Base-by-base conservation (phyloP, 768 basidiomycete species). In the Lepiota brunneoincarnata region DNA sequence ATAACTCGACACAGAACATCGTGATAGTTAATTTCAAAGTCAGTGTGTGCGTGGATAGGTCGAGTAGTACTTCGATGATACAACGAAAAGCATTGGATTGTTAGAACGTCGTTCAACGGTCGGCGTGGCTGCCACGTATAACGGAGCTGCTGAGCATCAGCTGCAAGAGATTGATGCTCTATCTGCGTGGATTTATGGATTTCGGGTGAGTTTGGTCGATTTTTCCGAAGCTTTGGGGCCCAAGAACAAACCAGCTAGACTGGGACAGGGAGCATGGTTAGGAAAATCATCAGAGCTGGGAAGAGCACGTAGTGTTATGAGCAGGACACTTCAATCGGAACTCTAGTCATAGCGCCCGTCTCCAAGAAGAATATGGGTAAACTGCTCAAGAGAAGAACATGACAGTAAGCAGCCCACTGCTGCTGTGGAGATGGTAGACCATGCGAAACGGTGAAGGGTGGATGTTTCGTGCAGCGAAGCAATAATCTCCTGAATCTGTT, bases 11-110 rank as follows among this genome's bases (percentile, higher is more conserved):
- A n/a, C n/a, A n/a, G n/a, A n/a, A n/a, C n/a, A n/a, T n/a, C n/a
- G 42, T 65, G 51, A 76, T 77, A 31, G 34, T 40, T 9, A 9
- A 20, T 40, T 40, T 17, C 17, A 1, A 40, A 17, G 4, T 10
- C 12, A 17, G n/a, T 17, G 41, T 38, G n/a, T 17, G n/a, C 2
- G 23, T 10, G 48, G 26, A 14, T 21, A 82, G 80, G 72, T 82
- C 23, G 80, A 68, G 10, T 82, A 82, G 82, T 77, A 78, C 61
- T 65, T 81, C 15, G 79, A 78, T 9, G 81, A 83, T 58, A 81
- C 79, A 6, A 82, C 80, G 0, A 69, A 80, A 50, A 79, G 76
- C 51, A 64, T 83, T 1, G 64, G 64, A 0, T 71, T 69, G 45
- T 66, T 83, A 15, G 69, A 69, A 0, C 64, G 66, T 2, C 76